Evolutionary conservation across 2,329 filamentous ascomycete genomes (phyloP).

Genomic region (Cladosporium velox): DNA sequence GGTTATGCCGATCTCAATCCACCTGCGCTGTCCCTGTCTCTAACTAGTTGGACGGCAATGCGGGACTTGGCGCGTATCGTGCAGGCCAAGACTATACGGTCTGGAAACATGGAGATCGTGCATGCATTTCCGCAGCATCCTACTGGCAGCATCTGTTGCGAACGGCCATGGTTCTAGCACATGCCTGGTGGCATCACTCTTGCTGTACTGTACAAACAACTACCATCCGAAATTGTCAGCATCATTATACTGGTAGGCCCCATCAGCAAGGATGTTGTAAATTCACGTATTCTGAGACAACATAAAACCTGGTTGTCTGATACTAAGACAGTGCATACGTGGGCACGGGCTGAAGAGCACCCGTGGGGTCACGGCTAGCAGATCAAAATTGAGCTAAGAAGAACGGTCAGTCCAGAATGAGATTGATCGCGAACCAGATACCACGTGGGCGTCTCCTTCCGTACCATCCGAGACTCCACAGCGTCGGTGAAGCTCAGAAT

Average conservation of each 20-base stretch:
- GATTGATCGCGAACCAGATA: not conserved
- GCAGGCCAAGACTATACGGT: slow-evolving; percentile 3
- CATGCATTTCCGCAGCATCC: not conserved
- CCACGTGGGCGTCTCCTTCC: slow-evolving; percentile 14
- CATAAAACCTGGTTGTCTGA: not conserved
- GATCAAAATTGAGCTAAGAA: not conserved
- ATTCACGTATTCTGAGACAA: not conserved
- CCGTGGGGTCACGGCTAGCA: not conserved
- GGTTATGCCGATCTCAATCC: slow-evolving; percentile 20
- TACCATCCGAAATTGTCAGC: not conserved
- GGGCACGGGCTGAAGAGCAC: slow-evolving; percentile 18
- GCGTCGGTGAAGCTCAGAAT: not conserved
- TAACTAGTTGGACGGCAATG: slow-evolving; percentile 8
- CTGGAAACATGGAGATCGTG: not conserved
- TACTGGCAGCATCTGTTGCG: not conserved
- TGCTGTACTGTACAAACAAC: not conserved
- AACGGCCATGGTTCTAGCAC: too few species aligned
- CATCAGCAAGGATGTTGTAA: not conserved
- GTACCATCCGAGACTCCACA: not conserved
- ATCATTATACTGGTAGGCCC: not conserved
- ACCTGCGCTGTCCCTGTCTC: slow-evolving; percentile 12
- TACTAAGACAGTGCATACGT: slow-evolving; percentile 1
- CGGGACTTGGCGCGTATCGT: slow-evolving; percentile 5
- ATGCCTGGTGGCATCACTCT: not conserved
- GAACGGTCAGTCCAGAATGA: not conserved